Evolutionary conservation across 2,329 filamentous ascomycete genomes (phyloP), one percentile per base, ranked within the genome.

Genomic region (Colletotrichum sp.): DNA sequence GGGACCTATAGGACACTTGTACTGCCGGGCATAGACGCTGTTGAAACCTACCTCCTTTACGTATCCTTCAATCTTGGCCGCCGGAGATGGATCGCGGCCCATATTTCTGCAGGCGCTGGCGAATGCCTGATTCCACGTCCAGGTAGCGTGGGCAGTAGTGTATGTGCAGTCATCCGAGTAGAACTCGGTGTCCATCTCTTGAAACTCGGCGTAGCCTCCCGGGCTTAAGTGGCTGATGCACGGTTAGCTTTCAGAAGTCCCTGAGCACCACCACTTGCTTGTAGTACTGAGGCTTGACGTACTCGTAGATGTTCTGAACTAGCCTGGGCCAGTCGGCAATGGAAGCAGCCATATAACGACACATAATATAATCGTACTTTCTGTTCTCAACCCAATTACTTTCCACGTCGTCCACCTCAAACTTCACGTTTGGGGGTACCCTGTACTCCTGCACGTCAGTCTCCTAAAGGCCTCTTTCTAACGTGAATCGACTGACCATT

Each of bases 361-460:
- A 51, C 43, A 51, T 51, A 11, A 51, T 51, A 6, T n/a, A 51
- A 0, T 51, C 43, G n/a, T 51, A 51, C 3, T 51, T 51, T 0
- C 43, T 21, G 11, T 13, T 51, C n/a, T 3, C 0, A 1, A 51
- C 43, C 43, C 43, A 51, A 13, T 51, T n/a, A 1, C 43, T 51
- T 0, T 51, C 43, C n/a, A 51, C 43, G 6, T 51, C 43, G 3
- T 51, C 43, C 0, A 51, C 43, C n/a, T 51, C 43, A 5, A 51
- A 51, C 12, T 51, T 51, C n/a, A 51, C 43, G n/a, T 51, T 51
- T 1, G 43, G 43, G 6, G 43, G 43, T 13, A 51, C 43, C 43
- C 43, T 51, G n/a, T 0, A 13, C 6, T 1, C 43, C 3, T 3
- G n/a, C 43, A 47, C 8, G 4, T 51, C 0, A 51, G 18, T 8